phyloP scores from a whole-genome alignment of 1,284 basidiomycete species.

The Abortiporus biennis region DNA sequence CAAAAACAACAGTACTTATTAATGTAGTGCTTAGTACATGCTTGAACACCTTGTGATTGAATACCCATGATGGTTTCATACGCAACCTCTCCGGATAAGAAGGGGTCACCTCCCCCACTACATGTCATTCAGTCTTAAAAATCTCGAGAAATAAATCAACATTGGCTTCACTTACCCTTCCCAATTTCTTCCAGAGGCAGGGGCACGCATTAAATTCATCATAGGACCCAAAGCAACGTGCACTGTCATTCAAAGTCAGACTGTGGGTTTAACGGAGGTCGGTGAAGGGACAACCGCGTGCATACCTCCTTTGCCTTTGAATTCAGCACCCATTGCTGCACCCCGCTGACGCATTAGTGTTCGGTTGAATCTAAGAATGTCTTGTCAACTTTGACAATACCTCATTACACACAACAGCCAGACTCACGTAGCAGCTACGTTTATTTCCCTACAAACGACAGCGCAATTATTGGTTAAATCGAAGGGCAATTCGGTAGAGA shows the following conservation, averaged over 20 bases:
- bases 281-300: constrained; percentile 32
- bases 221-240: constrained; percentile 10
- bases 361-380: constrained; percentile 49
- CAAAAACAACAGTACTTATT: constrained; percentile 32
- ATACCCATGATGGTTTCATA: constrained; percentile 53
- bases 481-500: not conserved
- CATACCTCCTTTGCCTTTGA: constrained; percentile 61
- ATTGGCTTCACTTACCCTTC: constrained; percentile 55
- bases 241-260: constrained; percentile 6
- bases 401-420: not conserved
- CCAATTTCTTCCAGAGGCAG: constrained; percentile 68
- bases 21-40: constrained; percentile 58
- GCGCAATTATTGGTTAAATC: not conserved
- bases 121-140: not conserved
- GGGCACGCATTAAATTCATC: constrained; percentile 54
- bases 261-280: constrained; percentile 10
- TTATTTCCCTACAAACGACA: constrained; percentile 49
- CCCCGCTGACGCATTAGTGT: constrained; percentile 61
- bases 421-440: constrained; percentile 57
- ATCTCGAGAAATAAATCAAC: not conserved
- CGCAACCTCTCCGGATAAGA: constrained; percentile 55
- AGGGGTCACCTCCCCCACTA: constrained; percentile 56
- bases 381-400: constrained; percentile 5
- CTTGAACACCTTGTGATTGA: constrained; percentile 57
- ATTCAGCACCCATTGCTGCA: constrained; percentile 61